Evolutionary conservation across 148 eudicot genomes (phyloP).

Genomic region (Rhododendron williamsianum): DNA sequence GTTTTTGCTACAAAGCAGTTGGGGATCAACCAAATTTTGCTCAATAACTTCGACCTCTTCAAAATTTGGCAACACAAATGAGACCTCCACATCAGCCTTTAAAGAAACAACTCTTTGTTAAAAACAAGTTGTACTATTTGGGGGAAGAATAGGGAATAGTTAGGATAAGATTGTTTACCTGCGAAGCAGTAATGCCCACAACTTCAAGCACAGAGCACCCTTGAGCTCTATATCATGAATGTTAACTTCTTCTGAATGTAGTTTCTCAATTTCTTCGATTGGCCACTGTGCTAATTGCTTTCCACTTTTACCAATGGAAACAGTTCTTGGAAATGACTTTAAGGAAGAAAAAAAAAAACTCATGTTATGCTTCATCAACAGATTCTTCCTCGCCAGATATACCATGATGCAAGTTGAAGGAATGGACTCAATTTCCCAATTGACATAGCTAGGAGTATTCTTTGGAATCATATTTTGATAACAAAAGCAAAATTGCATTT

Average conservation of each 20-base stretch:
- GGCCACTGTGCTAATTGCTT: slow-evolving; percentile 23
- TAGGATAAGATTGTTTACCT: slow-evolving; percentile 1
- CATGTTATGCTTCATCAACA: background rate
- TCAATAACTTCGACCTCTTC: slow-evolving; percentile 15
- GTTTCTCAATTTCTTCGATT: slow-evolving; percentile 16
- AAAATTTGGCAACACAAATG: slow-evolving; percentile 18
- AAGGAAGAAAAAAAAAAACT: background rate
- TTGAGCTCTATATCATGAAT: slow-evolving; percentile 12
- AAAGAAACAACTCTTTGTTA: background rate
- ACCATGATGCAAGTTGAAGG: background rate
- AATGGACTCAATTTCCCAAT: background rate
- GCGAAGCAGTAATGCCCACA: slow-evolving; percentile 22
- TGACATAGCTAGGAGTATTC: background rate
- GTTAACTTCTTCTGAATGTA: background rate
- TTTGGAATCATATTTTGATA: too few species aligned
- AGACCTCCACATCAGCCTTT: slow-evolving; percentile 25
- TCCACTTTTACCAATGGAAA: slow-evolving; percentile 12
- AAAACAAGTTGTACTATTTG: background rate
- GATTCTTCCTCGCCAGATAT: background rate
- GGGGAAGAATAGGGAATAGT: background rate
- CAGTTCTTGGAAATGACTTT: slow-evolving; percentile 15
- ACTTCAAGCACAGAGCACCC: slow-evolving; percentile 9
- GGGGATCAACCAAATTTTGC: slow-evolving; percentile 14
- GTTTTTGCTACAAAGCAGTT: slow-evolving; percentile 14
- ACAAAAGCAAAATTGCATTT: background rate